These are phyloP conservation scores for Hymenoscyphus repandus DNA, from an alignment of 2,329 filamentous ascomycete genomes.

Conservation along the genomic window DNA sequence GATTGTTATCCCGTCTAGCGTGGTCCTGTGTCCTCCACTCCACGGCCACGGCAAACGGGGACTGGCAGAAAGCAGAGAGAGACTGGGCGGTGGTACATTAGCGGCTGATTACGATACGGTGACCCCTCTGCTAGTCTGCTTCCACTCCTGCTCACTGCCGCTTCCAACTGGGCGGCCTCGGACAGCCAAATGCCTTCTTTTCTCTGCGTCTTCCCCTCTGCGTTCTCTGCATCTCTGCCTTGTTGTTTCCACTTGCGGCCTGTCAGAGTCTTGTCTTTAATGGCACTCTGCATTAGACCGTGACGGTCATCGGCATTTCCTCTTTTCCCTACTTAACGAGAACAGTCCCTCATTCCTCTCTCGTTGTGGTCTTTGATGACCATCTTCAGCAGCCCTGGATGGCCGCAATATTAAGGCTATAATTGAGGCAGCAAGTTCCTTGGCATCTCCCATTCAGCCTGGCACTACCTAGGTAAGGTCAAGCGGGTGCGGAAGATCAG, in stretches of 20 bases:
- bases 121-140: no score
- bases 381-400: neutral
- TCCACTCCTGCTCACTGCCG: no score
- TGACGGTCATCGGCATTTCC: neutral
- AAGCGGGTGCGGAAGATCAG: no score
- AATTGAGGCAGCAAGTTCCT: conserved; percentile 7
- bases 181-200: no score
- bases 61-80: conserved; percentile 1
- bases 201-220: no score
- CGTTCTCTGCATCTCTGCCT: no score
- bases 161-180: no score
- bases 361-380: neutral
- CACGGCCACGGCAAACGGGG: conserved; percentile 16
- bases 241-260: conserved; percentile 17
- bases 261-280: neutral
- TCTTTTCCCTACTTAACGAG: no score
- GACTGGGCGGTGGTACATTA: neutral
- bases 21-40: no score
- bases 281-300: neutral
- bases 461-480: neutral
- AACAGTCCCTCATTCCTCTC: neutral
- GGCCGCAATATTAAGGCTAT: conserved; percentile 16
- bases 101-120: neutral
- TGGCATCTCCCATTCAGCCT: neutral
- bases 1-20: no score